These are phyloP conservation scores for Didymella lethalis DNA, from an alignment of 2,329 filamentous ascomycete genomes.

Conservation along the genomic window DNA sequence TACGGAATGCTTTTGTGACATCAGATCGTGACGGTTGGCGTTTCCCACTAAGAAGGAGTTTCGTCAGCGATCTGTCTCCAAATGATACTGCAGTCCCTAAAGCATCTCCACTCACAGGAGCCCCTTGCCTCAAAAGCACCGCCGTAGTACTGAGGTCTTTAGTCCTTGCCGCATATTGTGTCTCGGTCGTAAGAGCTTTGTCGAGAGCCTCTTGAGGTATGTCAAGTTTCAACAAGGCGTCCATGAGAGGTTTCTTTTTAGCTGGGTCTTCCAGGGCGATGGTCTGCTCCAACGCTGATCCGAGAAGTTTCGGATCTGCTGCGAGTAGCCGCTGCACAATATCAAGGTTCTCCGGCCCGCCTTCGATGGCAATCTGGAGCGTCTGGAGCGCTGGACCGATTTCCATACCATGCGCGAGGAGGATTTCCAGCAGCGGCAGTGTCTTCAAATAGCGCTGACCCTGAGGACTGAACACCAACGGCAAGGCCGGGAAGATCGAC, in stretches of 20 bases:
- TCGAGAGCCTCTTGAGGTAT: slow-evolving; percentile 42
- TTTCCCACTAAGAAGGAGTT: slow-evolving; percentile 57
- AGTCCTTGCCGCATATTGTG: slow-evolving; percentile 27
- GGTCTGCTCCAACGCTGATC: slow-evolving; percentile 39
- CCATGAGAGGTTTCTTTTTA: slow-evolving; percentile 40
- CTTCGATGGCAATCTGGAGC: slow-evolving; percentile 39
- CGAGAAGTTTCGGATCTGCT: slow-evolving; percentile 33
- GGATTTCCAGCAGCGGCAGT: slow-evolving; percentile 38
- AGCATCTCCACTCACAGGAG: slow-evolving; percentile 62
- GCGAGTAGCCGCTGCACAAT: slow-evolving; percentile 41
- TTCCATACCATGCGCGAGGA: slow-evolving; percentile 38
- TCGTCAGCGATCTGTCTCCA: slow-evolving; percentile 60
- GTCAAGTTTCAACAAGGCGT: slow-evolving; percentile 36
- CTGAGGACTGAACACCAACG: slow-evolving; percentile 38
- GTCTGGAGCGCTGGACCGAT: slow-evolving; percentile 32
- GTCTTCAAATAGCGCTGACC: slow-evolving; percentile 35
- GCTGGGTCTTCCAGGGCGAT: slow-evolving; percentile 30
- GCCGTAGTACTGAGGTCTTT: slow-evolving; percentile 37
- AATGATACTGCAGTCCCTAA: slow-evolving; percentile 63
- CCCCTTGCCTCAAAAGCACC: slow-evolving; percentile 43
- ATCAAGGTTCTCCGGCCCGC: slow-evolving; percentile 43
- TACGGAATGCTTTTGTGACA: slow-evolving; percentile 39
- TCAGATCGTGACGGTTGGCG: slow-evolving; percentile 36
- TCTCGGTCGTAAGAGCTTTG: slow-evolving; percentile 39
- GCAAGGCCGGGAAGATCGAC: slow-evolving; percentile 39